Evolutionary conservation across 768 basidiomycete species (phyloP), one percentile per base, ranked within the genome.

Genomic region (Tulasnella sp.): DNA sequence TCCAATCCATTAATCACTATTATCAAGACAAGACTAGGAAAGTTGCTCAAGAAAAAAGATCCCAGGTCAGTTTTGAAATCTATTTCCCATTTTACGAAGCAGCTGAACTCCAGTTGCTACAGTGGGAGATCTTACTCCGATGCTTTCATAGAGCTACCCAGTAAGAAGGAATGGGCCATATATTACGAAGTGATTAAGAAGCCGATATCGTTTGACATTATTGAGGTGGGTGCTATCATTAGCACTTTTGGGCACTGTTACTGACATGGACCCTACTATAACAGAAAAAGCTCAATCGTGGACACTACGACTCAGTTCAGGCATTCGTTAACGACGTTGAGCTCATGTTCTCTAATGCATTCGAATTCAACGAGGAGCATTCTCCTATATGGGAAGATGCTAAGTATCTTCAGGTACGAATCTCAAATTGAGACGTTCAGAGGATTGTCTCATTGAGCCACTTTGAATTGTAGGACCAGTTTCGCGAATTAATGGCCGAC

Each of bases 271-370:
- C 37, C 40, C 47, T 33, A 28, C 29, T 34, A 8, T 16, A 28
- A 25, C 58, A 96, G 91, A 81, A 79, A 76, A 77, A 76, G 43
- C 69, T 93, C 56, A 81, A 86, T 60, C 76, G 76, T 51, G 84
- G 88, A 62, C 80, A 83, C 57, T 96, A 93, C 61, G 59, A 62
- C 19, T 74, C 70, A 2, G 67, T 75, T 4, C 69, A 73, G 3
- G 80, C 83, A 22, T 93, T 92, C 60, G 81, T 82, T 37, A 76
- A 76, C 7, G 92, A 96, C 53, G 82, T 92, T 12, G 87, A 91
- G 59, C 73, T 91, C 35, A 83, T 96, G 22, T 93, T 91, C 66
- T 75, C 78, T 5, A 96, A 96, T 62, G 92, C 90, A 8, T 71
- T 87, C 63, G 66, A 74, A 52, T 96, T 91, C 67, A 96, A 96